Percentiles rank a stretch among this genome's conserved stretches.
Conservation (phyloP, 768 basidiomycete genomes). For the Termitomyces sp. region DNA sequence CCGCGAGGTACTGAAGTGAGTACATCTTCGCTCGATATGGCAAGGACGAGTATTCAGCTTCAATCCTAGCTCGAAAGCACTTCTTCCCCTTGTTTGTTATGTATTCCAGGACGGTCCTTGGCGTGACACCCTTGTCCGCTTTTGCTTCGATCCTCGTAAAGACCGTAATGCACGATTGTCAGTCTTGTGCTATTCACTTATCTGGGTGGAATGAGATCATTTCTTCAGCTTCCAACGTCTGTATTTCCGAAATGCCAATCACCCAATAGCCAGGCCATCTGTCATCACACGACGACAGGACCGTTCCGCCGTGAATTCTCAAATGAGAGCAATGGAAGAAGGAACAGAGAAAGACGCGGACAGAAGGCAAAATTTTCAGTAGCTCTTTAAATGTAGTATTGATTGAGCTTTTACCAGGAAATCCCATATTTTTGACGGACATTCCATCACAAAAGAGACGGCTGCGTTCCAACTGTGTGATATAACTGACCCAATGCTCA, state of each 20-base stretch:
- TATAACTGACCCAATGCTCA: constrained; percentile 80
- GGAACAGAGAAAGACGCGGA: constrained; percentile 33
- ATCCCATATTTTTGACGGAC: constrained; percentile 88
- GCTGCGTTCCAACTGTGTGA: constrained; percentile 95
- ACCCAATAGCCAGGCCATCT: constrained; percentile 72
- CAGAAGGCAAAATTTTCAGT: constrained; percentile 34
- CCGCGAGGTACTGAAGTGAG: constrained; percentile 73
- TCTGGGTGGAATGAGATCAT: not conserved
- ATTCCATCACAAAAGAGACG: constrained; percentile 72
- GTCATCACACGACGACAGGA: constrained; percentile 67
- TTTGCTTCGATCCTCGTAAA: constrained; percentile 86
- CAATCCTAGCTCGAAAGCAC: constrained; percentile 61
- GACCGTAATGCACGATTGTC: constrained; percentile 72
- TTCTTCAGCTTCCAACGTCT: constrained; percentile 78
- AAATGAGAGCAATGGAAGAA: constrained; percentile 33
- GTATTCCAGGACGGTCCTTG: constrained; percentile 93
- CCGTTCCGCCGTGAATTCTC: constrained; percentile 34
- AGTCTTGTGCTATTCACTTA: constrained; percentile 20
- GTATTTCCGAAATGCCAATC: constrained; percentile 85
- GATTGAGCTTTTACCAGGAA: constrained; percentile 28
- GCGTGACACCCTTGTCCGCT: constrained; percentile 81
- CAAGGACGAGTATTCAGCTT: not conserved
- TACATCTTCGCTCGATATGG: not conserved
- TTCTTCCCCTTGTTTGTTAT: constrained; percentile 79
- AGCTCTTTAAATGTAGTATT: not conserved